Evolutionary conservation across 1,284 basidiomycete species (phyloP).

Genomic region (Ceratobasidium sp.): DNA sequence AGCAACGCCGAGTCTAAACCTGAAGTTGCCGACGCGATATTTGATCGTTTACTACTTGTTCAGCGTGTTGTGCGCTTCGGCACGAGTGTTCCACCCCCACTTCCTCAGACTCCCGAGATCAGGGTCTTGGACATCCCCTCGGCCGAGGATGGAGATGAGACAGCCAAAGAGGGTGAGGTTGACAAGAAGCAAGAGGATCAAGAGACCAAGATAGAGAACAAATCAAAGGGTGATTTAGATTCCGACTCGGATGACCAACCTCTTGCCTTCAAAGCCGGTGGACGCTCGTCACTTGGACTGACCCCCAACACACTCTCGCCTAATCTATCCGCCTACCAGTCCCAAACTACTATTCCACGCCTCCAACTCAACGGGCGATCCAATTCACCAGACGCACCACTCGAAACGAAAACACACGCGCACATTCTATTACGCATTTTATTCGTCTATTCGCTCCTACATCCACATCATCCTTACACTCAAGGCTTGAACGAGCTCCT

Average conservation of each 20-base stretch:
- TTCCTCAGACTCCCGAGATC: constrained; percentile 39
- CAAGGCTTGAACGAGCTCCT: constrained; percentile 50
- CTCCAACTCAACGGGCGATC: constrained; percentile 29
- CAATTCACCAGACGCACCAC: neutral
- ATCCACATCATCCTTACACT: constrained; percentile 49
- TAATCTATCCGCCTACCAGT: constrained; percentile 35
- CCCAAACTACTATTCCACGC: constrained; percentile 23
- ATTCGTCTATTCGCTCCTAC: constrained; percentile 48
- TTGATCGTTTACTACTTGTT: constrained; percentile 39
- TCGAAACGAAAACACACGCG: constrained; percentile 48
- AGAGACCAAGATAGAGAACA: neutral
- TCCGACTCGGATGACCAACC: constrained; percentile 31
- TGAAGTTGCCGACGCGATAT: constrained; percentile 38
- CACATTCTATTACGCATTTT: constrained; percentile 51
- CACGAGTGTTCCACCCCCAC: constrained; percentile 17
- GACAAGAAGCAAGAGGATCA: neutral
- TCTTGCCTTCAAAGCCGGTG: constrained; percentile 31
- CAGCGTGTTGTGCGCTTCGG: constrained; percentile 31
- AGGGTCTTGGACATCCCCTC: constrained; percentile 29
- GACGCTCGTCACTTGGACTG: constrained; percentile 38
- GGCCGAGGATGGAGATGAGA: neutral
- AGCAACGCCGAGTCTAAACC: constrained; percentile 22
- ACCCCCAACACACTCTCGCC: constrained; percentile 49
- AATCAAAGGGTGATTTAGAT: neutral
- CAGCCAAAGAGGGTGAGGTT: neutral